Evolutionary conservation across 1,284 basidiomycete genomes (phyloP).

Genomic region (Ganoderma sp.): DNA sequence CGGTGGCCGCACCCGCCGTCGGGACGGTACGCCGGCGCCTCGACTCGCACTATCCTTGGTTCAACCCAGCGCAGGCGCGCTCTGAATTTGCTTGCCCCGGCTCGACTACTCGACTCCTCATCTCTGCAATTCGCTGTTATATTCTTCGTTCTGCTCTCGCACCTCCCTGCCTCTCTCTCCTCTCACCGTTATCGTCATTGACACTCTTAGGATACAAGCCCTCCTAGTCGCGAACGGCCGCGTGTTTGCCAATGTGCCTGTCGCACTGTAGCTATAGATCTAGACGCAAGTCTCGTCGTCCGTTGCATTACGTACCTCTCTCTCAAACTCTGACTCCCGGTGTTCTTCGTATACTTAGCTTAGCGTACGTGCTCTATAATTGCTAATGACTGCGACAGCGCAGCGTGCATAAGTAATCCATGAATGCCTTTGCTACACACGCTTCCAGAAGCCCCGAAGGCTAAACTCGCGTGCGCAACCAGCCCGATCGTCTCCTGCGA

Average conservation of each 20-base stretch:
- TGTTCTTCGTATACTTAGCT: background rate
- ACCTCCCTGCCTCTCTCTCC: slow-evolving; percentile 6
- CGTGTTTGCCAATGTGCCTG: background rate
- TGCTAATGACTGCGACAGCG: background rate
- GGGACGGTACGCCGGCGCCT: background rate
- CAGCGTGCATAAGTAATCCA: background rate
- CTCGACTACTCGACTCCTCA: slow-evolving; percentile 1
- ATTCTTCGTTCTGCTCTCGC: slow-evolving; percentile 23
- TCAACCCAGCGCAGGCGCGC: slow-evolving; percentile 16
- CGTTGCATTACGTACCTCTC: background rate
- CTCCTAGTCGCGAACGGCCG: slow-evolving; percentile 6
- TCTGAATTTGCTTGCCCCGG: background rate
- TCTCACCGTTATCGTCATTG: background rate
- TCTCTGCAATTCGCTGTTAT: slow-evolving; percentile 15
- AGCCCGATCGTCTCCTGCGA: background rate
- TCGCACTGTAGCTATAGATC: slow-evolving; percentile 6
- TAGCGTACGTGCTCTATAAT: background rate
- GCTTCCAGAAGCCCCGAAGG: background rate
- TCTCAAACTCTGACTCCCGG: background rate
- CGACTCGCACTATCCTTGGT: background rate
- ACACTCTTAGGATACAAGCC: background rate
- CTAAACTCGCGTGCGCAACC: slow-evolving; percentile 1
- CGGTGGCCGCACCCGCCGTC: slow-evolving; percentile 8
- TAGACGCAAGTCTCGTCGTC: background rate
- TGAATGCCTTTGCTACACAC: background rate